Evolutionary conservation across 495 filamentous ascomycete genomes (phyloP).

Genomic region (Bryoglossum gracile): DNA sequence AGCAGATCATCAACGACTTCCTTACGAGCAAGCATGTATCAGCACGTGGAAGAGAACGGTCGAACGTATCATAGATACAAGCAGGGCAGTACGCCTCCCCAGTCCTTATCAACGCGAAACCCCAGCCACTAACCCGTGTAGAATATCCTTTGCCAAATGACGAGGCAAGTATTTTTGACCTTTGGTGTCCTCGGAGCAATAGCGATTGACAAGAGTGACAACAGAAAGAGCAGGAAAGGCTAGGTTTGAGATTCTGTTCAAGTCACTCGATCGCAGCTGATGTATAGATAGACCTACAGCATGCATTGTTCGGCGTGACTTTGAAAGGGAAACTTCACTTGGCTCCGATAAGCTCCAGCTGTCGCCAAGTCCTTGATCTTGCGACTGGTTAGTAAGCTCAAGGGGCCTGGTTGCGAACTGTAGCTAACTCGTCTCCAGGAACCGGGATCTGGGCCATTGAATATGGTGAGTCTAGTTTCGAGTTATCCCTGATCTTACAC

Average conservation of each 20-base stretch:
- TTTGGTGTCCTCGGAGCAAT: background rate
- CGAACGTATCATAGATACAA: conserved; percentile 33
- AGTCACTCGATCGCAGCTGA: background rate
- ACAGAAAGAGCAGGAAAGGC: conserved; percentile 11
- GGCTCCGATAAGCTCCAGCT: conserved; percentile 1
- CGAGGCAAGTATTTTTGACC: conserved; percentile 8
- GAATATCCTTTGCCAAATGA: conserved; percentile 37
- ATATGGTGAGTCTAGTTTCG: conserved; percentile 28
- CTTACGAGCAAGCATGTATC: conserved; percentile 12
- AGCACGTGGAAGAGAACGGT: conserved; percentile 28
- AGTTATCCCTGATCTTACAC: background rate
- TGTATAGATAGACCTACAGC: conserved; percentile 38
- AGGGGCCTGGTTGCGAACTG: background rate
- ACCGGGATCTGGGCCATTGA: conserved; percentile 47
- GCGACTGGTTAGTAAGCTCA: conserved; percentile 10
- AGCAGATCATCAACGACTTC: conserved; percentile 4
- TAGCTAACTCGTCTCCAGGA: background rate
- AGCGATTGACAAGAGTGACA: background rate
- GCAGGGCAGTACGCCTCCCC: conserved; percentile 29
- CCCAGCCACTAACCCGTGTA: background rate
- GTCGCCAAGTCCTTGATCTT: conserved; percentile 16
- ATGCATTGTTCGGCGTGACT: conserved; percentile 22
- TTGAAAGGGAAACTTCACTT: conserved; percentile 1
- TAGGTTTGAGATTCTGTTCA: background rate
- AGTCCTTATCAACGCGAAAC: background rate